Base-by-base conservation (phyloP, 2,329 filamentous ascomycete genomes). In the Ophioceras dolichostomum region DNA sequence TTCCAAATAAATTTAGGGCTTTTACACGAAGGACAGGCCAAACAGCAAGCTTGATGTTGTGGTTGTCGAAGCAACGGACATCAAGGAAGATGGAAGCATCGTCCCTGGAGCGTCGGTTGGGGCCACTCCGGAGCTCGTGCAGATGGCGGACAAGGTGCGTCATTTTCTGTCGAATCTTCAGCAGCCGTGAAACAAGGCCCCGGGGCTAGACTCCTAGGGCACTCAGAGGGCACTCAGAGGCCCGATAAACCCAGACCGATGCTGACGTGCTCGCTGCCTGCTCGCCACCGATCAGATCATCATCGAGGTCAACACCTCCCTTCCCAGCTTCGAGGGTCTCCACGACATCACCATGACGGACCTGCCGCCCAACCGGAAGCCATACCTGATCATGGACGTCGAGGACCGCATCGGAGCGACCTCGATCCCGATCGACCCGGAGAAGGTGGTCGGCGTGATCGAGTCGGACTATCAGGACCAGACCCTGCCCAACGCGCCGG, bases 291-390 rank as follows among this genome's bases (percentile, higher is more conserved):
- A 37, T 24, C 28, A 69, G 72, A 76, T 94, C 60, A 86, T 94
- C 52, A 84, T 94, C 52, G 86, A 94, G 64, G 82, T 94, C 61
- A 94, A 94, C 67, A 94, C 87, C 1, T 67, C 85, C 1, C 74
- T 83, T 36, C 86, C 86, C 5, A 85, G 76, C 31, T 88, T 94
- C 52, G 81, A 91, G 57, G 87, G 85, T 37, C 72, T 94, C 14
- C 86, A 94, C 67, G 87, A 94, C 52, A 93, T 94, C 55, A 87
- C 83, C 43, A 81, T 88, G 71, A 85, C 81, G n/a, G 82, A 91
- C 47, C 64, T 88, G 10, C 86, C 86, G 14, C 86, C 86, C 2
- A 62, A 69, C 46, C 71, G 85, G 47, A 93, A 91, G 64, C 86
- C 86, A 2, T 91, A 89, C 61, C 67, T 91, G 19, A 79, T 94